Evolutionary conservation across 1,139 yeast species (phyloP).

Genomic region (Hansenula lynferdii): DNA sequence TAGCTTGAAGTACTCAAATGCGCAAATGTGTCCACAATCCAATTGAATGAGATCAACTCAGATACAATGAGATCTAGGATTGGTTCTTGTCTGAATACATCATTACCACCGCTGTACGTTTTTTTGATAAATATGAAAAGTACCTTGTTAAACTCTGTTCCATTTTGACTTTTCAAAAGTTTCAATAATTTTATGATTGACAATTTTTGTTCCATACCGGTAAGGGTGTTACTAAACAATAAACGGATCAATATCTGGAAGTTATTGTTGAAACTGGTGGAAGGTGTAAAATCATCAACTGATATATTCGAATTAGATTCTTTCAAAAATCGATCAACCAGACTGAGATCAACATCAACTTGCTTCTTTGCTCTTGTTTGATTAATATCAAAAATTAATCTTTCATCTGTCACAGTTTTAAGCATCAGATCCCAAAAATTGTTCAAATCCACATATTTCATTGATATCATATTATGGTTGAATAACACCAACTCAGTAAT

Average conservation of each 20-base stretch:
- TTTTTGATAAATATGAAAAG: slow-evolving; percentile 22
- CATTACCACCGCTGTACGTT: slow-evolving; percentile 19
- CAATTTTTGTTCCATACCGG: slow-evolving; percentile 5
- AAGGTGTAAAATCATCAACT: slow-evolving; percentile 9
- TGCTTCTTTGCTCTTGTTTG: slow-evolving; percentile 2
- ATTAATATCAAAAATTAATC: slow-evolving; percentile 7
- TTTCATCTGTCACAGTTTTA: slow-evolving; percentile 1
- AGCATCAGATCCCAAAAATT: slow-evolving; percentile 7
- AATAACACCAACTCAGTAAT: slow-evolving; percentile 8
- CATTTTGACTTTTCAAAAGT: slow-evolving; percentile 23
- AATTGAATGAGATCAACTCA: slow-evolving; percentile 30
- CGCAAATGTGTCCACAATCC: slow-evolving; percentile 28
- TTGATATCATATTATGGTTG: slow-evolving; percentile 5
- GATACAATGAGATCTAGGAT: slow-evolving; percentile 29
- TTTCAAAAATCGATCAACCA: slow-evolving; percentile 3
- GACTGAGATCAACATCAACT: slow-evolving; percentile 3
- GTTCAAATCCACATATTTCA: slow-evolving; percentile 2
- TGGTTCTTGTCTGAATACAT: slow-evolving; percentile 23
- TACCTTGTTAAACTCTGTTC: slow-evolving; percentile 26
- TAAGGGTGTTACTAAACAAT: slow-evolving; percentile 8
- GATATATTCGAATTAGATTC: slow-evolving; percentile 5
- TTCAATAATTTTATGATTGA: slow-evolving; percentile 18
- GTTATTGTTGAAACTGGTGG: slow-evolving; percentile 14
- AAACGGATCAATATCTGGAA: slow-evolving; percentile 18
- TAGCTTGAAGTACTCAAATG: slow-evolving; percentile 14